Evolutionary conservation across 768 basidiomycete species (phyloP), one percentile per base, ranked within the genome.

Genomic region (Phanerodontia chrysosporium): DNA sequence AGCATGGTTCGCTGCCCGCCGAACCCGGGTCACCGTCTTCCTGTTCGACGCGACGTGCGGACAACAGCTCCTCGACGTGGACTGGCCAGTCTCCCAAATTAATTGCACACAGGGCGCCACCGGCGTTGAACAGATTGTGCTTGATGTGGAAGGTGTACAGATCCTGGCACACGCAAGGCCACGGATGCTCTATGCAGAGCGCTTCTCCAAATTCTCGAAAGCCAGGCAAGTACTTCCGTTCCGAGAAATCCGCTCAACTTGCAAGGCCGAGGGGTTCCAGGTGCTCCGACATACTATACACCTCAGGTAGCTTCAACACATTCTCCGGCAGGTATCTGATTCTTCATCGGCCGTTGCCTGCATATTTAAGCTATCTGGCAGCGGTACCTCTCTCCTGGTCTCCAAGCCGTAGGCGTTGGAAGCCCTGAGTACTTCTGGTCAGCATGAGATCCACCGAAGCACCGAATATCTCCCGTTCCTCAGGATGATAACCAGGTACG

Each of bases 81-180:
- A 18, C 44, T 18, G 30, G 35, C 8, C 53, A 42, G 30, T 13
- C 32, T 7, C 32, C 18, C 4, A 12, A 22, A n/a, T 22, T 18
- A 55, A 27, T 35, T 42, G 24, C 53, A 55, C 28, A 4, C 44
- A 45, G 13, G 25, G 36, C 39, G 39, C 18, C 39, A 42, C 18
- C 53, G 21, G 53, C 21, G 24, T n/a, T 55, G 53, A n/a, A 55
- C 53, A 42, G 53, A 42, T 55, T 55, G 36, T 55, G 53, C 53
- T 55, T 55, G 53, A 55, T 55, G 35, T 22, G 35, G 53, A 30
- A 42, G 44, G 25, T 42, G 14, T 8, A 49, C 4, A 25, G 27
- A 25, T 45, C 30, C 30, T 24, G 36, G 25, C 53, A 35, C 21
- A 25, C 35, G 53, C 53, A 25, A 18, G 7, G 12, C 22, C 48